A percentile compares a stretch with the other conserved stretches of the same genome.
phyloP scores from a whole-genome alignment of 306 rosid genomes.

The Heteromeles arbutifolia region DNA sequence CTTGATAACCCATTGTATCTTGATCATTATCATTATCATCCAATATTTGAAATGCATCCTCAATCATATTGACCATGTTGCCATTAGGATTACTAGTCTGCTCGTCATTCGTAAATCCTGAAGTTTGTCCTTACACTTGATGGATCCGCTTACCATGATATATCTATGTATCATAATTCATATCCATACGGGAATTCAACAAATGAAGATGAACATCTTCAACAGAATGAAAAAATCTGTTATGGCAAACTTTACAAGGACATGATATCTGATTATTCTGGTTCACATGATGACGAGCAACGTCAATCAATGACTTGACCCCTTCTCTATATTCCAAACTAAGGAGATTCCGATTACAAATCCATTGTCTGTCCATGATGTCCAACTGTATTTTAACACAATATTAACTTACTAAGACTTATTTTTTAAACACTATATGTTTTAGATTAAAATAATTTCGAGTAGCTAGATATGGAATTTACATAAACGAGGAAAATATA shows the following conservation, averaged over 20 bases:
- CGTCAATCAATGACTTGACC: neutral
- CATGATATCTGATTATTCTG: too few relatives aligned
- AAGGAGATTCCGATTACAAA: neutral
- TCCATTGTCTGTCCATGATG: neutral
- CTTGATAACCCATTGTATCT: too few relatives aligned
- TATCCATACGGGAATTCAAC: neutral
- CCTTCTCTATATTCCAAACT: neutral
- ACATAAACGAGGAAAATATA: too few relatives aligned
- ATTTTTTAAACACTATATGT: too few relatives aligned
- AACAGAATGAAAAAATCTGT: too few relatives aligned
- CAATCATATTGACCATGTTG: neutral
- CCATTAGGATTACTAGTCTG: neutral
- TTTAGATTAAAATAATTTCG: too few relatives aligned
- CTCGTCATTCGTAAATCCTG: neutral
- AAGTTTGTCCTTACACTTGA: neutral
- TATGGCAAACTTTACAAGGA: too few relatives aligned
- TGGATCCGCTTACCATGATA: neutral
- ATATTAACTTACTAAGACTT: too few relatives aligned
- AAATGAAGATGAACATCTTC: neutral
- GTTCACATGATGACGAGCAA: too few relatives aligned
- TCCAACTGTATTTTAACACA: too few relatives aligned
- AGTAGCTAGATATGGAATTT: too few relatives aligned
- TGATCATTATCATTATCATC: neutral
- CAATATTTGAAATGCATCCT: neutral
- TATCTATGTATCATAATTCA: neutral